These are phyloP conservation scores for Alternaria atra DNA, from an alignment of 2,329 filamentous ascomycete genomes.

Conservation along the genomic window DNA sequence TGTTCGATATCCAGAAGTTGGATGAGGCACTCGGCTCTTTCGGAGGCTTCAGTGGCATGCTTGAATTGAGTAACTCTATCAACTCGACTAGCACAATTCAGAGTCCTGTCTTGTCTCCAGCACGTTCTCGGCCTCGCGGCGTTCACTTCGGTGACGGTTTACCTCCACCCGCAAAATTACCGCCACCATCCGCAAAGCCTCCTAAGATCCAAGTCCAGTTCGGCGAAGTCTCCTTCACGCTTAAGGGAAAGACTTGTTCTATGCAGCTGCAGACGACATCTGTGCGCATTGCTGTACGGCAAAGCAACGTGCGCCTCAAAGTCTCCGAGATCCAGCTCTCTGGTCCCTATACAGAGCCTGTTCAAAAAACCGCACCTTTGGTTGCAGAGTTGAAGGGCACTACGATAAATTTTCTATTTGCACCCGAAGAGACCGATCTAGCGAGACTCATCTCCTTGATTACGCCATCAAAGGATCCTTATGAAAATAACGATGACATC, in stretches of 20 bases:
- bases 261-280: slow-evolving; percentile 79
- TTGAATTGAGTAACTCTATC: slow-evolving; percentile 88
- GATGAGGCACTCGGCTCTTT: slow-evolving; percentile 91
- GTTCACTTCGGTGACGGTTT: slow-evolving; percentile 66
- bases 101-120: slow-evolving; percentile 43
- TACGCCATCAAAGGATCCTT: slow-evolving; percentile 90
- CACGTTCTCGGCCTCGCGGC: slow-evolving; percentile 53
- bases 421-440: slow-evolving; percentile 81
- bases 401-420: slow-evolving; percentile 72
- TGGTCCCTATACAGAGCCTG: slow-evolving; percentile 71
- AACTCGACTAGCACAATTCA: slow-evolving; percentile 71
- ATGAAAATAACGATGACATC: slow-evolving; percentile 89
- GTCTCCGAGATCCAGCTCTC: slow-evolving; percentile 79
- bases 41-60: slow-evolving; percentile 87
- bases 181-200: slow-evolving; percentile 27
- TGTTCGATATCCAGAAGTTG: slow-evolving; percentile 79
- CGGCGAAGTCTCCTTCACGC: slow-evolving; percentile 76
- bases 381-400: slow-evolving; percentile 71
- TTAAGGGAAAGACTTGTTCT: slow-evolving; percentile 81
- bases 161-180: slow-evolving; percentile 30
- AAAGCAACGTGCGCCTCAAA: slow-evolving; percentile 74
- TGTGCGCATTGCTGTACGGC: slow-evolving; percentile 80
- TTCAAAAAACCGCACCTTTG: slow-evolving; percentile 67
- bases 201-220: slow-evolving; percentile 78
- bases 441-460: slow-evolving; percentile 84